These are phyloP conservation scores for Tricholoma saponaceum DNA, from an alignment of 768 basidiomycete species.

Conservation along the genomic window DNA sequence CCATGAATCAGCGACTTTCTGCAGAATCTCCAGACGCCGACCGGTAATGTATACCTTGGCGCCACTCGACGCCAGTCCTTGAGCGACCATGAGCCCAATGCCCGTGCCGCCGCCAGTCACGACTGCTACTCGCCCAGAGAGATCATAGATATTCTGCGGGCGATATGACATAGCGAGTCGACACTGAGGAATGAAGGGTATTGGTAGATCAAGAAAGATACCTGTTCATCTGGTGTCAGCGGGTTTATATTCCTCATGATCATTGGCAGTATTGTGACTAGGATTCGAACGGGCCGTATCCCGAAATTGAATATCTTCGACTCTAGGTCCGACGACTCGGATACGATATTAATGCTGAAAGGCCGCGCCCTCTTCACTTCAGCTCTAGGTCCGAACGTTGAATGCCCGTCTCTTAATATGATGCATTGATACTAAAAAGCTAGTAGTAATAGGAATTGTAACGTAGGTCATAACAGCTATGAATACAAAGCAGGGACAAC, in stretches of 20 bases:
- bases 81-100: conserved; percentile 61
- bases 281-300: neutral
- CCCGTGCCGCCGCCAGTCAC: conserved; percentile 55
- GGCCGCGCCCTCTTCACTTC: too few relatives aligned
- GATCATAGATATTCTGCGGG: conserved; percentile 40
- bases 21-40: conserved; percentile 60
- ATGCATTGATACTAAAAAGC: neutral
- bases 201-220: neutral
- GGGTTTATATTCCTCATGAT: neutral
- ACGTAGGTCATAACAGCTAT: neutral
- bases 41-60: conserved; percentile 82
- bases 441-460: neutral
- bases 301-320: too few relatives aligned
- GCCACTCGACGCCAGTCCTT: conserved; percentile 71
- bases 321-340: too few relatives aligned
- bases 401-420: neutral
- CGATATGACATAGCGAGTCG: conserved; percentile 24
- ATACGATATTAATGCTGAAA: too few relatives aligned
- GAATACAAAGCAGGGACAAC: neutral
- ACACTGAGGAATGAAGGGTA: neutral
- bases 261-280: neutral
- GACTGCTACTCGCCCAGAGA: conserved; percentile 53
- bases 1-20: conserved; percentile 50
- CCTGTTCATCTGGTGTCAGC: neutral
- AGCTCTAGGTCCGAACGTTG: neutral